Percentiles rank a stretch among this genome's conserved stretches.
phyloP scores from a whole-genome alignment of 2,329 filamentous ascomycete species.

The Calonectria honghensis region DNA sequence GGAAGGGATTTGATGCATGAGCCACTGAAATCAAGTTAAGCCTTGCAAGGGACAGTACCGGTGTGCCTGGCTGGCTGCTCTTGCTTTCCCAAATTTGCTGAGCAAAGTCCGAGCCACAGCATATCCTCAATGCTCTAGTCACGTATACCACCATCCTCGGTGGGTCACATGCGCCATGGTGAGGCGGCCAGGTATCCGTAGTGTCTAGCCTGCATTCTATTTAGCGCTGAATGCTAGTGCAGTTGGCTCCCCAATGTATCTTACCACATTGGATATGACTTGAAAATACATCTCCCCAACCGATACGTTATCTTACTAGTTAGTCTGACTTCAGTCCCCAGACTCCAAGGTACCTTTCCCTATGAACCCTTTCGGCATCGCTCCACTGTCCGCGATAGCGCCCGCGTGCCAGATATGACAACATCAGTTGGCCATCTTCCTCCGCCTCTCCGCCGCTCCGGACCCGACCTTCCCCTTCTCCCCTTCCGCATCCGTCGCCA shows the following conservation, averaged over 20 bases:
- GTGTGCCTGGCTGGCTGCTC: slow-evolving; percentile 5
- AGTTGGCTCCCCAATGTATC: neutral
- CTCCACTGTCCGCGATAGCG: slow-evolving; percentile 49
- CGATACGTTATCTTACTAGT: slow-evolving; percentile 6
- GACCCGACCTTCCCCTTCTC: slow-evolving; percentile 38
- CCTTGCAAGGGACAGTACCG: neutral
- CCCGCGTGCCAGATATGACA: slow-evolving; percentile 54
- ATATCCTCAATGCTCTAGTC: slow-evolving; percentile 10
- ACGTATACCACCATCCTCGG: slow-evolving; percentile 6
- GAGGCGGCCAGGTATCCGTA: slow-evolving; percentile 15
- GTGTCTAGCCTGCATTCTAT: neutral
- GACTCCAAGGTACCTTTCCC: slow-evolving; percentile 26
- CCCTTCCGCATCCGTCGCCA: slow-evolving; percentile 36
- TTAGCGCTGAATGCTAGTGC: slow-evolving; percentile 10
- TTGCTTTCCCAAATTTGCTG: slow-evolving; percentile 28
- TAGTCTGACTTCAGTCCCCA: slow-evolving; percentile 32
- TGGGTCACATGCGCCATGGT: slow-evolving; percentile 46
- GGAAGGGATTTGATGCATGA: neutral
- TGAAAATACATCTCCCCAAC: slow-evolving; percentile 25
- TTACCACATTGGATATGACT: rapidly evolving
- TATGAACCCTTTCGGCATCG: slow-evolving; percentile 39
- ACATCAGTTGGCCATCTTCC: slow-evolving; percentile 54
- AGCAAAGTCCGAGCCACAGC: slow-evolving; percentile 22
- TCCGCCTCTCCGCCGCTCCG: slow-evolving; percentile 45
- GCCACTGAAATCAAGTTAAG: slow-evolving; percentile 21